These are phyloP conservation scores for Aspergillus awamori DNA, from an alignment of 2,329 filamentous ascomycete genomes.

Conservation along the genomic window DNA sequence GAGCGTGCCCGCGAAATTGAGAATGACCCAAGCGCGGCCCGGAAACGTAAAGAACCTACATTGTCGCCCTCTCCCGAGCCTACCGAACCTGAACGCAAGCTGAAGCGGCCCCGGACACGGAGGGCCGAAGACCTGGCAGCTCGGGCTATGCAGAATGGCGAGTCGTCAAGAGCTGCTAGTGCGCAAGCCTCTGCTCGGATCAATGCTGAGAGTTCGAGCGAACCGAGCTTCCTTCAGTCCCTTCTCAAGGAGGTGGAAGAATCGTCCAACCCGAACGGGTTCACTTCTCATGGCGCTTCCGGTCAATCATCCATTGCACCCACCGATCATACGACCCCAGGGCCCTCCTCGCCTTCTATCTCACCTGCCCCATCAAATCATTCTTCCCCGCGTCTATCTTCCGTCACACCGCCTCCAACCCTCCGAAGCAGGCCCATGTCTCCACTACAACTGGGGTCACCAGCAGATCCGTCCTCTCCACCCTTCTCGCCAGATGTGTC, in stretches of 20 bases:
- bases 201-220: slow-evolving; percentile 48
- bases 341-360: slow-evolving; percentile 46
- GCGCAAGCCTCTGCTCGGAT: slow-evolving; percentile 36
- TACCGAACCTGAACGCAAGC: slow-evolving; percentile 73
- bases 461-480: slow-evolving; percentile 34
- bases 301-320: slow-evolving; percentile 40
- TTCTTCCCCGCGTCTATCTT: slow-evolving; percentile 43
- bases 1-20: slow-evolving; percentile 78
- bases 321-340: slow-evolving; percentile 41
- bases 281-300: slow-evolving; percentile 36
- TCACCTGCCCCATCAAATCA: slow-evolving; percentile 45
- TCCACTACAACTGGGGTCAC: slow-evolving; percentile 39
- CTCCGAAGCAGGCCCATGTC: slow-evolving; percentile 39
- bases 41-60: slow-evolving; percentile 58
- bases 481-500: slow-evolving; percentile 72
- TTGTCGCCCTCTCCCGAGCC: slow-evolving; percentile 76
- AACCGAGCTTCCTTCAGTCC: slow-evolving; percentile 81
- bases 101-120: slow-evolving; percentile 84
- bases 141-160: slow-evolving; percentile 46
- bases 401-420: slow-evolving; percentile 43
- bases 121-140: slow-evolving; percentile 60
- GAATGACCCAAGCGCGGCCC: slow-evolving; percentile 51
- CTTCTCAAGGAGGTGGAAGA: slow-evolving; percentile 84
- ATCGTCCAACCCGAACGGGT: slow-evolving; percentile 38
- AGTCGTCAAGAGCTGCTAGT: slow-evolving; percentile 41